Evolutionary conservation across 140 eudicot genomes (phyloP).

Genomic region (Eryngium alpinum): DNA sequence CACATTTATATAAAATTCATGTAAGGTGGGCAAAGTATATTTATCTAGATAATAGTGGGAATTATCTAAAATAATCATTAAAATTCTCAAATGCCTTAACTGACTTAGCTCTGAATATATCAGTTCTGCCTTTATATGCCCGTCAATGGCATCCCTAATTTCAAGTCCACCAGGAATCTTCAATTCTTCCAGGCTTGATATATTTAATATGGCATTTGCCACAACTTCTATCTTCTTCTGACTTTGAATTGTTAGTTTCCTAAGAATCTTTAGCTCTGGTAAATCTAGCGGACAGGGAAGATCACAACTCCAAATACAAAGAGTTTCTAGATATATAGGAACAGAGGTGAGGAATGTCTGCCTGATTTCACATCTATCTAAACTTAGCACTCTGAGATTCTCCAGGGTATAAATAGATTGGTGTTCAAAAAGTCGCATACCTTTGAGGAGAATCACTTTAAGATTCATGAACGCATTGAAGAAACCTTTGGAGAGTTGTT

Average conservation of each 20-base stretch:
- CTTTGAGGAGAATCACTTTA: neutral
- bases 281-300: neutral
- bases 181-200: conserved; percentile 10
- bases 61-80: neutral
- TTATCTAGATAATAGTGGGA: neutral
- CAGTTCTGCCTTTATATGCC: neutral
- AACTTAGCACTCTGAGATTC: neutral
- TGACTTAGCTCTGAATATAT: neutral
- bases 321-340: neutral
- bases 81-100: neutral
- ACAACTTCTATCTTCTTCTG: neutral
- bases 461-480: no score
- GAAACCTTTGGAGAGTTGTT: no score
- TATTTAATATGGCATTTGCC: neutral
- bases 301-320: neutral
- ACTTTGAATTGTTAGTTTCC: neutral
- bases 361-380: neutral
- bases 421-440: no score
- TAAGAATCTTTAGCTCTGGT: neutral
- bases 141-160: neutral
- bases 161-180: neutral
- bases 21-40: neutral
- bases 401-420: neutral
- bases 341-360: neutral
- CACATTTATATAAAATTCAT: neutral